Base-by-base conservation (phyloP, 2,329 filamentous ascomycete genomes). In the Thermothelomyces thermophilus region DNA sequence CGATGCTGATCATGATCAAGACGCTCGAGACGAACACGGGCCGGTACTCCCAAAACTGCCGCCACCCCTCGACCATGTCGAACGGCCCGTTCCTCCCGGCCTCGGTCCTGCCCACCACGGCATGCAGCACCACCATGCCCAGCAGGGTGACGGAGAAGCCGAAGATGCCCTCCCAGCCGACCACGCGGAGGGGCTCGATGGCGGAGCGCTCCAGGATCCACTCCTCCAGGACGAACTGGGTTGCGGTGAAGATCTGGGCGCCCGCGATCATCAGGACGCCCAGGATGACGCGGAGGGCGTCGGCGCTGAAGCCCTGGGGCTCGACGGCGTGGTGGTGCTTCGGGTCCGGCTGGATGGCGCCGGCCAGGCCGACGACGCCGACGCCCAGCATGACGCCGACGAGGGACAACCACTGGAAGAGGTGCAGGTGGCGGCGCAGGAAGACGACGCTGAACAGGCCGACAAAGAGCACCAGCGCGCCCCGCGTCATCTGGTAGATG, bases 401-500 rank as follows among this genome's bases (percentile, higher is more conserved):
- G 5, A 98, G 78, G 5, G 89, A 87, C 51, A 87, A 72, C 93
- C 93, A 98, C 67, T 98, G 93, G 73, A 91, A 96, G n/a, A 86
- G 65, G 54, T 83, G 80, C 30, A 98, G 75, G 59, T 81, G 84
- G 41, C 89, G 81, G 61, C 82, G 84, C 50, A 98, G 74, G 67
- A 98, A 97, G 11, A 95, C 62, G 24, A 98, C 90, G 63, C 90
- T 95, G 71, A 98, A 96, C 0, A 97, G 72, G 0, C 93, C 93
- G 17, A 98, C 93, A 61, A 98, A 98, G 6, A 98, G 76, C 3
- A 98, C 91, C 36, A 98, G 76, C 0, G 93, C 93, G 8, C 93
- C 93, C 52, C 93, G 78, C 1, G 91, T 97, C 93, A 98, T 98
- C 71, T 98, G 93, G 70, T 96, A 98, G 63, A 98, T 96, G 53